A percentile compares a stretch with the other conserved stretches of the same genome.
Conservation (phyloP, 306 rosid genomes). For the Glycyrrhiza uralensis region DNA sequence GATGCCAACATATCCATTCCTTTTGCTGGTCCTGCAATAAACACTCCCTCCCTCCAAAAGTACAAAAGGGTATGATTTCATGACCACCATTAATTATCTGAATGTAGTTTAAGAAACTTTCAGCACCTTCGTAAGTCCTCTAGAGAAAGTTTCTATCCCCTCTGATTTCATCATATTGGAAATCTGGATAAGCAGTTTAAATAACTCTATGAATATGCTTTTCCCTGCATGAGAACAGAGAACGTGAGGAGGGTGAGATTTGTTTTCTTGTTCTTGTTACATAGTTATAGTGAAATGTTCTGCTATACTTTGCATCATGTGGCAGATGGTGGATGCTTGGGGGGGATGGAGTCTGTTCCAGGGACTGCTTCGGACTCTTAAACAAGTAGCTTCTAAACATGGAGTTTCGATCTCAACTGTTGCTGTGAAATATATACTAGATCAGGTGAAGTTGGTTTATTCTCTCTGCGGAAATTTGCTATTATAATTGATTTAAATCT, state of each 20-base stretch:
- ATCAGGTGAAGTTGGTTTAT: conserved; percentile 57
- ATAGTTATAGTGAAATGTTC: neutral
- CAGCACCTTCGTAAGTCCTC: neutral
- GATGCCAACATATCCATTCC: conserved; percentile 83
- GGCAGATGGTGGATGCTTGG: conserved; percentile 96
- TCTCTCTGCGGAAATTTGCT: neutral
- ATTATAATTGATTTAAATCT: neutral
- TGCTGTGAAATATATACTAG: conserved; percentile 76
- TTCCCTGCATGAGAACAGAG: conserved; percentile 15
- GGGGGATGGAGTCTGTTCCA: conserved; percentile 94
- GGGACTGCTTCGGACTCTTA: conserved; percentile 76
- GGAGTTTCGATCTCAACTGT: conserved; percentile 78
- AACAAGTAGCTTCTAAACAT: conserved; percentile 75
- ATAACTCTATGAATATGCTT: no score
- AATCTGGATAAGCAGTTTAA: conserved; percentile 16
- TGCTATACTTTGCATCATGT: conserved; percentile 4
- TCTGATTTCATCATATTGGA: neutral
- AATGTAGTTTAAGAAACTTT: conserved; percentile 11
- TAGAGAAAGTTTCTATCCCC: neutral
- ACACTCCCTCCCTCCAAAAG: conserved; percentile 94
- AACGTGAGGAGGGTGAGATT: neutral
- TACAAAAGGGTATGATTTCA: conserved; percentile 73
- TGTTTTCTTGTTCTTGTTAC: neutral
- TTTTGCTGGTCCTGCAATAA: conserved; percentile 81
- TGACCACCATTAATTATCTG: neutral